Conservation (phyloP, 2,329 filamentous ascomycete species). For the Arthroderma uncinatum region DNA sequence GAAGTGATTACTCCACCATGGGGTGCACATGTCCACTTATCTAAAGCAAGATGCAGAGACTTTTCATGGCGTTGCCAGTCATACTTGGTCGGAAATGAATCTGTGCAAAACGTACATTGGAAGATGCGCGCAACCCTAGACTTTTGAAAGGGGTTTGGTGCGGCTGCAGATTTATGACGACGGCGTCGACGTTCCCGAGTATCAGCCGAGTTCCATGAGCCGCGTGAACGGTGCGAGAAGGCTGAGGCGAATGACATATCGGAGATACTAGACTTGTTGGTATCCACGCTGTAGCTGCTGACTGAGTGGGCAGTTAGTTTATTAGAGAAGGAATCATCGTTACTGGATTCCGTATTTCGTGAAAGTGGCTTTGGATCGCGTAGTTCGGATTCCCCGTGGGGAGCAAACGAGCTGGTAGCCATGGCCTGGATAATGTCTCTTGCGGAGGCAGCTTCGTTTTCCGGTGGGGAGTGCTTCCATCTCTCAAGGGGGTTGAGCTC, state of each 20-base stretch:
- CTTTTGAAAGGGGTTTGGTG: slow-evolving; percentile 33
- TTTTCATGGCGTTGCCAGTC: slow-evolving; percentile 51
- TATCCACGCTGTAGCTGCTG: slow-evolving; percentile 45
- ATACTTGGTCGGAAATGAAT: slow-evolving; percentile 47
- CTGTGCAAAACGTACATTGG: slow-evolving; percentile 49
- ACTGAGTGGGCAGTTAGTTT: slow-evolving; percentile 43
- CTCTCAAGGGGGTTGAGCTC: slow-evolving; percentile 55
- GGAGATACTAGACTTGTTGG: slow-evolving; percentile 44
- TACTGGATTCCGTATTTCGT: slow-evolving; percentile 35
- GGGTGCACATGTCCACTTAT: slow-evolving; percentile 51
- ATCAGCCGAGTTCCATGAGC: slow-evolving; percentile 47
- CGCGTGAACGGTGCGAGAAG: slow-evolving; percentile 46
- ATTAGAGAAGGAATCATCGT: slow-evolving; percentile 44
- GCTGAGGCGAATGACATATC: slow-evolving; percentile 45
- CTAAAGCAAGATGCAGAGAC: slow-evolving; percentile 45
- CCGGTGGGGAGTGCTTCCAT: slow-evolving; percentile 58
- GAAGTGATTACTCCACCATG: slow-evolving; percentile 42
- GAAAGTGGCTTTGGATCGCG: slow-evolving; percentile 29
- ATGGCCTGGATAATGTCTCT: slow-evolving; percentile 55
- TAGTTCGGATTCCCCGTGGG: slow-evolving; percentile 23
- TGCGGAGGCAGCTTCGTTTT: slow-evolving; percentile 56
- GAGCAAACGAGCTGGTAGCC: slow-evolving; percentile 30
- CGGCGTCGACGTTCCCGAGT: slow-evolving; percentile 49
- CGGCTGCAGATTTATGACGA: slow-evolving; percentile 39
- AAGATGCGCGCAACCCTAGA: slow-evolving; percentile 38